Conservation (phyloP, 257 asterid species). For the Jaltomata sinuosa region DNA sequence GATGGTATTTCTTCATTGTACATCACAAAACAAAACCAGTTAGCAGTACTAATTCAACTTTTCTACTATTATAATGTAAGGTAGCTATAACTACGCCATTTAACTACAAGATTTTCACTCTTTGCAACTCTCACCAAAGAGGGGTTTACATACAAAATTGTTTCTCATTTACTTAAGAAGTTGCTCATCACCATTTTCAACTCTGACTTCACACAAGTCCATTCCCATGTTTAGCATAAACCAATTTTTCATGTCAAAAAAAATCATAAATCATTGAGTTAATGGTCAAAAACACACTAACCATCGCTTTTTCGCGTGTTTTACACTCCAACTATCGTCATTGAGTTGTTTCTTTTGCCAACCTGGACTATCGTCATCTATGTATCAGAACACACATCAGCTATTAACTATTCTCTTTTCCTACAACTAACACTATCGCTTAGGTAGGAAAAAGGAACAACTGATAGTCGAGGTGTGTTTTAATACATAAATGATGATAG, state of each 20-base stretch:
- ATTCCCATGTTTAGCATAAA: neutral
- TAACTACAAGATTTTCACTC: neutral
- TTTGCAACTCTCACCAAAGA: neutral
- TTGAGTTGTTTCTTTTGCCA: neutral
- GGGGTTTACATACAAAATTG: neutral
- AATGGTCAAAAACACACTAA: neutral
- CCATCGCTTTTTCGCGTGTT: neutral
- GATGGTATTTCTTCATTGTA: conserved; percentile 27
- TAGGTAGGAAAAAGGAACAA: neutral
- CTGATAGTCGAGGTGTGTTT: neutral
- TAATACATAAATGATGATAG: neutral
- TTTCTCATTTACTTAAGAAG: neutral
- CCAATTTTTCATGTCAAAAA: neutral
- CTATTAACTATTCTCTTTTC: neutral
- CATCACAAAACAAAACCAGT: neutral
- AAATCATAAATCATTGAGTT: neutral
- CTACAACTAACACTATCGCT: neutral
- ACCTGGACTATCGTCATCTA: neutral
- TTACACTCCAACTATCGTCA: neutral
- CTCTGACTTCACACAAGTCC: neutral
- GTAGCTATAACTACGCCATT: neutral
- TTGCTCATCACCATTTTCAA: neutral
- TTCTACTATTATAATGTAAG: neutral
- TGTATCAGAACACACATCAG: neutral
- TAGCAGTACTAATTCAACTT: neutral